A percentile compares a stretch with the other conserved stretches of the same genome.
These are phyloP conservation scores for Neofusicoccum parvum DNA, from an alignment of 2,329 filamentous ascomycete genomes.

Conservation along the genomic window DNA sequence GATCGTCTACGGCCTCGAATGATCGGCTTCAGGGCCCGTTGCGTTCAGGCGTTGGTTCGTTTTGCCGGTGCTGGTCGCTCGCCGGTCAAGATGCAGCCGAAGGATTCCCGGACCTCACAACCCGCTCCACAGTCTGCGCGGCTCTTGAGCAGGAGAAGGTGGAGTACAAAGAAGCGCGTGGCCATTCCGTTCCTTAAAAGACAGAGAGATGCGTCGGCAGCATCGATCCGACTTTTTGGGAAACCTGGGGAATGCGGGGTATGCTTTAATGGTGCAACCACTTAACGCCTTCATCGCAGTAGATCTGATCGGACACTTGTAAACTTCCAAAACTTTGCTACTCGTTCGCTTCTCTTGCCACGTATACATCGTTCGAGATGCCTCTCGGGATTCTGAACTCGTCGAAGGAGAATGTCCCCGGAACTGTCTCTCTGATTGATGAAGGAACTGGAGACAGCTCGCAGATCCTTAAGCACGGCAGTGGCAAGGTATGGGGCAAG, in stretches of 20 bases:
- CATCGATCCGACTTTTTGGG: not conserved
- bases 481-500: constrained; percentile 24
- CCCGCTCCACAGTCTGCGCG: too few species aligned
- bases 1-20: too few species aligned
- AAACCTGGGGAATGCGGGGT: constrained; percentile 8
- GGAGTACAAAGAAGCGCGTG: not conserved
- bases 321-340: too few species aligned
- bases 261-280: not conserved
- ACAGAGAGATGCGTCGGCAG: not conserved
- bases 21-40: not conserved
- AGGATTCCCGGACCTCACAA: not conserved
- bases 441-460: not conserved
- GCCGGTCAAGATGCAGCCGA: not conserved
- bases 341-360: not conserved
- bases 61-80: not conserved
- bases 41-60: too few species aligned
- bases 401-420: not conserved
- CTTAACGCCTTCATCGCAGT: not conserved
- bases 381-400: not conserved
- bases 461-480: constrained; percentile 25
- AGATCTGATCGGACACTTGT: too few species aligned
- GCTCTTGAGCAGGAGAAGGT: not conserved
- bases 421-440: constrained; percentile 4
- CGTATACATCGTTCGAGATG: not conserved
- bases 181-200: not conserved